A percentile compares a stretch with the other conserved stretches of the same genome.
phyloP scores from a whole-genome alignment of 805 yeast genomes.

The Monosporozyma aerobia region DNA sequence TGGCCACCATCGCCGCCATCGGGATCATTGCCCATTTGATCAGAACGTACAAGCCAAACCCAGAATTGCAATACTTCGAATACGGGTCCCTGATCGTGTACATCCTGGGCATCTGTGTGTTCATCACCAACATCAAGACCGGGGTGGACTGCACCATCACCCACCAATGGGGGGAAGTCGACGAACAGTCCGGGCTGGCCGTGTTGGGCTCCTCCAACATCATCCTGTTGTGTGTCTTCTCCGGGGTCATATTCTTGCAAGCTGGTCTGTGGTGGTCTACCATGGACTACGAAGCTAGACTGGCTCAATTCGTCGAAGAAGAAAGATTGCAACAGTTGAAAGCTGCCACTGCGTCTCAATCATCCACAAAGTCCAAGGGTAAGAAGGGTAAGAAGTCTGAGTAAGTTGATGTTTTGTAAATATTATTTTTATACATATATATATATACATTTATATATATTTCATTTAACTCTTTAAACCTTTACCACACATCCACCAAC shows the following conservation, averaged over 20 bases:
- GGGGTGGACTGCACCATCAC: conserved; percentile 62
- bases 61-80: conserved; percentile 79
- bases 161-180: conserved; percentile 92
- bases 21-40: conserved; percentile 68
- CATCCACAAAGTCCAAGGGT: conserved; percentile 7
- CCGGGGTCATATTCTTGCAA: conserved; percentile 80
- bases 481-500: no score
- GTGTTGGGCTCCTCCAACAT: conserved; percentile 86
- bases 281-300: conserved; percentile 41
- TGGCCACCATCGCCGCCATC: conserved; percentile 53
- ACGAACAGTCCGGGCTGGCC: conserved; percentile 72
- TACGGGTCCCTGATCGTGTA: conserved; percentile 74
- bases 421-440: background rate
- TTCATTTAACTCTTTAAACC: background rate
- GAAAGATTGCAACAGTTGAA: conserved; percentile 19
- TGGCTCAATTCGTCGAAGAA: conserved; percentile 26
- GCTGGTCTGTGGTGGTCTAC: conserved; percentile 83
- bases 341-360: background rate
- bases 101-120: conserved; percentile 66
- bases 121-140: conserved; percentile 74
- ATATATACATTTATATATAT: background rate
- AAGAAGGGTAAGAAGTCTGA: conserved; percentile 2
- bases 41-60: conserved; percentile 80
- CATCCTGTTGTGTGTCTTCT: conserved; percentile 58
- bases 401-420: background rate